A percentile compares a stretch with the other conserved stretches of the same genome.
These are phyloP conservation scores for Yarrowia hollandica DNA, from an alignment of 805 yeast species.

Conservation along the genomic window DNA sequence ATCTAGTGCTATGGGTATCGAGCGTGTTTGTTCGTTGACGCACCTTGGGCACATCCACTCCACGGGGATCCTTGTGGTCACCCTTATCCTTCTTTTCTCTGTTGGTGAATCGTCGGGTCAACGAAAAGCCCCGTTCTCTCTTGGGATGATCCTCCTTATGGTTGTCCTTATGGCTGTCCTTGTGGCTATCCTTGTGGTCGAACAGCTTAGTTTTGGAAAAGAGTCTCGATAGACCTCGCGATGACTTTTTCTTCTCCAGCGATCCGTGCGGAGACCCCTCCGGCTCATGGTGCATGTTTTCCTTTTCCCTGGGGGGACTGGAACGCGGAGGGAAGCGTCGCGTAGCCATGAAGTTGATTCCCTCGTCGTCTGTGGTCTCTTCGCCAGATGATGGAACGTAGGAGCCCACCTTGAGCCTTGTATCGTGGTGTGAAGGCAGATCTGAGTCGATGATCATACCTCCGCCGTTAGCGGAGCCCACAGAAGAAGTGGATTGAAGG, in stretches of 20 bases:
- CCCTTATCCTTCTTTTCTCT: slow-evolving; percentile 17
- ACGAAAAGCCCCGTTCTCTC: slow-evolving; percentile 17
- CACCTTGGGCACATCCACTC: slow-evolving; percentile 1
- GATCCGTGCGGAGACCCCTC: slow-evolving; percentile 3
- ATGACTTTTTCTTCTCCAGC: slow-evolving; percentile 17
- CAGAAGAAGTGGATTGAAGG: not conserved
- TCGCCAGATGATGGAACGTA: slow-evolving; percentile 26
- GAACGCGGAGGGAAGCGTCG: not conserved
- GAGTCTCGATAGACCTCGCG: slow-evolving; percentile 26
- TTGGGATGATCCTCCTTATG: not conserved
- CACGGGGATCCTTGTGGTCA: not conserved
- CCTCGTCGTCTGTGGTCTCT: slow-evolving; percentile 26
- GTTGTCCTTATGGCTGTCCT: slow-evolving; percentile 4
- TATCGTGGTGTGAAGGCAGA: slow-evolving; percentile 25
- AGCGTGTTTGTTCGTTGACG: slow-evolving; percentile 20
- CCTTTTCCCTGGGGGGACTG: slow-evolving; percentile 12
- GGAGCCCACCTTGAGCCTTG: slow-evolving; percentile 22
- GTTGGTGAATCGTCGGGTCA: slow-evolving; percentile 24
- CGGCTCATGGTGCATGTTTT: not conserved
- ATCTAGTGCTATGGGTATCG: slow-evolving; percentile 9
- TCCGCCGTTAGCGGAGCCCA: not conserved
- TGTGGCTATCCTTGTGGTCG: slow-evolving; percentile 7
- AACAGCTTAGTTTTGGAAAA: slow-evolving; percentile 27
- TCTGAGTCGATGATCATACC: slow-evolving; percentile 26
- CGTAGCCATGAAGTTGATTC: slow-evolving; percentile 23